phyloP scores from a whole-genome alignment of 2,329 filamentous ascomycete species.

The Lasiodiplodia sp. region DNA sequence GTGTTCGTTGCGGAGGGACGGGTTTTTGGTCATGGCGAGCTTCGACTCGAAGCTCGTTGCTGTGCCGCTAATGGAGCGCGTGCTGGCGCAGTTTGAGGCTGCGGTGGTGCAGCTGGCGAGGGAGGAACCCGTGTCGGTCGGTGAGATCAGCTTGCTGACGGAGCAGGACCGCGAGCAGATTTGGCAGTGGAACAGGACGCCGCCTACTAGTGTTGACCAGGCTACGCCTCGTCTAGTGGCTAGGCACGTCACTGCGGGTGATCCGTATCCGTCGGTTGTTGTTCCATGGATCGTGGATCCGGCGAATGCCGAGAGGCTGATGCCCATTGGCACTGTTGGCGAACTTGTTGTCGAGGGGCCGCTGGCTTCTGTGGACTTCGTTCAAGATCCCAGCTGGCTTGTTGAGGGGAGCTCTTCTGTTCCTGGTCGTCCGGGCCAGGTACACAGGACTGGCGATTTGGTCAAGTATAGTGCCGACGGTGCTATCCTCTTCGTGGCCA shows the following conservation, averaged over 20 bases:
- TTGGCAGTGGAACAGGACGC: constrained; percentile 51
- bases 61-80: constrained; percentile 59
- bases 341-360: constrained; percentile 53
- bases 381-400: constrained; percentile 45
- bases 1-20: constrained; percentile 64
- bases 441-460: constrained; percentile 49
- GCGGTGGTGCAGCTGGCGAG: constrained; percentile 58
- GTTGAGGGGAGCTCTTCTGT: constrained; percentile 40
- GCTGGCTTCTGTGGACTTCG: constrained; percentile 38
- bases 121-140: constrained; percentile 30
- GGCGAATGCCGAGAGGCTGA: constrained; percentile 45
- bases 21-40: constrained; percentile 67
- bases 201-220: constrained; percentile 39
- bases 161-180: constrained; percentile 50
- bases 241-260: constrained; percentile 44
- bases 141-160: constrained; percentile 49
- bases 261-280: constrained; percentile 19
- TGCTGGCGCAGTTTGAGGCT: constrained; percentile 60
- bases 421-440: constrained; percentile 8
- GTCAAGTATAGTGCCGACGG: constrained; percentile 47
- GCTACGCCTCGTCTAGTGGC: constrained; percentile 4
- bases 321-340: constrained; percentile 50
- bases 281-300: constrained; percentile 42
- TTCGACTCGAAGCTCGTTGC: constrained; percentile 69
- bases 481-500: constrained; percentile 37